A percentile compares a stretch with the other conserved stretches of the same genome.
Evolutionary conservation across 148 eudicot genomes (phyloP).

Genomic region (Persicaria tinctoria): DNA sequence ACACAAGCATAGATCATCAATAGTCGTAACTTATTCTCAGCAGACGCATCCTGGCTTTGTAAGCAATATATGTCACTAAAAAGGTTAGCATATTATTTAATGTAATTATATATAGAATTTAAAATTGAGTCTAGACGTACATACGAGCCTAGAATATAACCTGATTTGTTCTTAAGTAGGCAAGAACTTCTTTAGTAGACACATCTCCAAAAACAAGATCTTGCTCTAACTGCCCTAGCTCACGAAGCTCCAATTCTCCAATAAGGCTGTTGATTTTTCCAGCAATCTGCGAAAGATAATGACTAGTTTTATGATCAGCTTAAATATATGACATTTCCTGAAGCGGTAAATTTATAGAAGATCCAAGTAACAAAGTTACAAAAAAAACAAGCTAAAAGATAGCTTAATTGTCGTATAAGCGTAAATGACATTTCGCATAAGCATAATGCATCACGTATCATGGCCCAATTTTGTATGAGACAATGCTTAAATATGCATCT

Average conservation of each 20-base stretch:
- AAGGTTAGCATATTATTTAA: background rate
- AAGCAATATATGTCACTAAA: background rate
- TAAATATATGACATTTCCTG: background rate
- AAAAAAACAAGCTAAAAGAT: no score
- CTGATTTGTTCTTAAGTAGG: constrained; percentile 61
- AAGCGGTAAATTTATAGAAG: no score
- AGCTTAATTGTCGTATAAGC: no score
- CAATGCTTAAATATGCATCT: no score
- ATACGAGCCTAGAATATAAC: constrained; percentile 14
- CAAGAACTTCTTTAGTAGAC: constrained; percentile 80
- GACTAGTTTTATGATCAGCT: background rate
- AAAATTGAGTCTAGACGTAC: background rate
- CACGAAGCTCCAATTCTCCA: constrained; percentile 70
- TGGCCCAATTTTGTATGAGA: background rate
- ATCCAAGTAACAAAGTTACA: no score
- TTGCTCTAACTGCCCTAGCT: constrained; percentile 95
- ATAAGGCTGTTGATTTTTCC: constrained; percentile 75
- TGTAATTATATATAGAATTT: background rate
- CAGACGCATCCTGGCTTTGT: constrained; percentile 33
- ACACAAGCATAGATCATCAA: no score
- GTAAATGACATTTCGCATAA: background rate
- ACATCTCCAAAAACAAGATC: constrained; percentile 99
- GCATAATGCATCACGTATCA: background rate
- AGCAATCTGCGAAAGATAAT: constrained; percentile 57
- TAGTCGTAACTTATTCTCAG: no score